Conservation (phyloP, 1,139 yeast species). For the Pichia sp. region DNA sequence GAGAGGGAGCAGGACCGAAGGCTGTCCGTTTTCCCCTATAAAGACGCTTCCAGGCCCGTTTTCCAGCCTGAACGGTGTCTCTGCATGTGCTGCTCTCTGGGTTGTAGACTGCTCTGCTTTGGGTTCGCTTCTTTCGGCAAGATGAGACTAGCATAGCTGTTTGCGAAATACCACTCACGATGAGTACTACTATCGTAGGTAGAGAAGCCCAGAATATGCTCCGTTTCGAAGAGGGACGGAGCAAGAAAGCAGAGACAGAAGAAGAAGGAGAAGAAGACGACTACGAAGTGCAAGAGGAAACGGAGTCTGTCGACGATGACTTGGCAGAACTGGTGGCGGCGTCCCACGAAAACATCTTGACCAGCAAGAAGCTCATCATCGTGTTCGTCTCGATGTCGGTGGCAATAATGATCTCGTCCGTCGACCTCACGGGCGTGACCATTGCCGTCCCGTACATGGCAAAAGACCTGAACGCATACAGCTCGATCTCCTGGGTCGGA, state of each 20-base stretch:
- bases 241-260: background rate
- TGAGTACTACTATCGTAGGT: background rate
- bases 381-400: slow-evolving; percentile 21
- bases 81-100: too few relatives aligned
- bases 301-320: background rate
- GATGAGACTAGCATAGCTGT: background rate
- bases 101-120: too few relatives aligned
- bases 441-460: slow-evolving; percentile 25
- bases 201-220: background rate
- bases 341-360: slow-evolving; percentile 21
- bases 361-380: slow-evolving; percentile 17
- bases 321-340: slow-evolving; percentile 1
- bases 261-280: background rate
- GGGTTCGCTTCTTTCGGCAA: background rate
- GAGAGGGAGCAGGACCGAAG: too few relatives aligned
- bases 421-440: slow-evolving; percentile 43
- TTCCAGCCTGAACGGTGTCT: too few relatives aligned
- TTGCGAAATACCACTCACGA: background rate
- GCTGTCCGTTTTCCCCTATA: background rate
- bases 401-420: slow-evolving; percentile 28
- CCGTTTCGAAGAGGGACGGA: background rate
- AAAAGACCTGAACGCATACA: slow-evolving; percentile 20
- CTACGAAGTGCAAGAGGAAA: background rate
- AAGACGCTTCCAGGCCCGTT: background rate
- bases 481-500: slow-evolving; percentile 44